phyloP scores from a whole-genome alignment of 140 eudicot genomes.

The Senecio squalidus region DNA sequence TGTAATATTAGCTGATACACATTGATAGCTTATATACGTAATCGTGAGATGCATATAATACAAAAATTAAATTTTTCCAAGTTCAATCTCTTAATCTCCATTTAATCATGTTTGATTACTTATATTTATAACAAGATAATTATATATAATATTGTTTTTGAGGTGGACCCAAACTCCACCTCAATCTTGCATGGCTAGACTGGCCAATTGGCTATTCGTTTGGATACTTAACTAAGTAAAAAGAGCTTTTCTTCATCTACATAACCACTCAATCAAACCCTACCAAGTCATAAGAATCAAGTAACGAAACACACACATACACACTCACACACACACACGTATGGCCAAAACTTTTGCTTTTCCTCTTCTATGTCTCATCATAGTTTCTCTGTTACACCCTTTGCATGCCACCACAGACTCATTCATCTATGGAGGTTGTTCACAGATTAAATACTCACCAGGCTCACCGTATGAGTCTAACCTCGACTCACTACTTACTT shows the following conservation, averaged over 20 bases:
- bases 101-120: too few species aligned
- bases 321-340: background rate
- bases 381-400: conserved; percentile 27
- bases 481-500: conserved; percentile 86
- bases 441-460: conserved; percentile 57
- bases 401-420: conserved; percentile 36
- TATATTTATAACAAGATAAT: too few species aligned
- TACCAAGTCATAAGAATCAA: conserved; percentile 10
- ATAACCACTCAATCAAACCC: conserved; percentile 23
- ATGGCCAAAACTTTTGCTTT: conserved; percentile 51
- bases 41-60: too few species aligned
- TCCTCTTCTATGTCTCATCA: conserved; percentile 4
- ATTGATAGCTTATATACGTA: too few species aligned
- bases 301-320: background rate
- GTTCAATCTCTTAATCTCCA: too few species aligned
- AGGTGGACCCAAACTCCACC: conserved; percentile 27
- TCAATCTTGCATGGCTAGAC: conserved; percentile 36
- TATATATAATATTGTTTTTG: too few species aligned
- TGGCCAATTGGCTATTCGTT: conserved; percentile 10
- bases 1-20: too few species aligned
- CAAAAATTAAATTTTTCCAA: too few species aligned
- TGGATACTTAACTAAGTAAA: conserved; percentile 25
- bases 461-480: conserved; percentile 67
- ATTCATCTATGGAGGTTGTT: conserved; percentile 84
- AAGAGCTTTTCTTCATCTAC: conserved; percentile 26